Evolutionary conservation across 176 grass and related monocot species (phyloP).

Genomic region (Puya raimondii): DNA sequence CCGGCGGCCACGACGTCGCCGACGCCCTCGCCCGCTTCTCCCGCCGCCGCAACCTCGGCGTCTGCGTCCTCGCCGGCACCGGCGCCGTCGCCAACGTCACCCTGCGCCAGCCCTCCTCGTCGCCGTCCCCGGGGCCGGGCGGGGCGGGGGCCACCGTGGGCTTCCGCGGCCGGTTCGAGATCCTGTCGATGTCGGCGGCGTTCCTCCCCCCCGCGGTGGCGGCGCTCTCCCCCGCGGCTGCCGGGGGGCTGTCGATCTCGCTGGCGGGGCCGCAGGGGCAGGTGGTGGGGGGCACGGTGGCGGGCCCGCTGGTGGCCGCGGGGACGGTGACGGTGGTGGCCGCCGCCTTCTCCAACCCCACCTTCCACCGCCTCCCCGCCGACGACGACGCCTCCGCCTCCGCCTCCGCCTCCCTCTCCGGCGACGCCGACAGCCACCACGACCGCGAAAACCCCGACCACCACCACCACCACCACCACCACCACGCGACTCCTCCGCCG

Average conservation of each 20-base stretch:
- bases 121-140: neutral
- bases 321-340: constrained; percentile 62
- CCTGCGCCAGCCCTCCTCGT: constrained; percentile 36
- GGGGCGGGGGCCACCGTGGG: constrained; percentile 18
- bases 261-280: constrained; percentile 85
- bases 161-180: constrained; percentile 71
- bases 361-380: constrained; percentile 75
- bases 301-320: constrained; percentile 58
- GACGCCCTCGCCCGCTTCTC: constrained; percentile 56
- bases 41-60: constrained; percentile 41
- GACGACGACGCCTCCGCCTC: constrained; percentile 52
- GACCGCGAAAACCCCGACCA: constrained; percentile 24
- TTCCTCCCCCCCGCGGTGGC: constrained; percentile 57
- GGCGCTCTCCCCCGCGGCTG: constrained; percentile 28
- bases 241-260: constrained; percentile 57
- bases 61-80: constrained; percentile 72
- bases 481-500: constrained; percentile 17
- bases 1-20: constrained; percentile 56
- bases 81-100: constrained; percentile 68
- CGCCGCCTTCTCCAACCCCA: constrained; percentile 73
- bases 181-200: constrained; percentile 83
- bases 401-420: constrained; percentile 40
- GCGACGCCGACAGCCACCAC: constrained; percentile 35
- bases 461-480: constrained; percentile 16
- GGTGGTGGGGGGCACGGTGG: constrained; percentile 68